phyloP scores from a whole-genome alignment of 202 grass and related monocot species.

The Setaria italica region DNA sequence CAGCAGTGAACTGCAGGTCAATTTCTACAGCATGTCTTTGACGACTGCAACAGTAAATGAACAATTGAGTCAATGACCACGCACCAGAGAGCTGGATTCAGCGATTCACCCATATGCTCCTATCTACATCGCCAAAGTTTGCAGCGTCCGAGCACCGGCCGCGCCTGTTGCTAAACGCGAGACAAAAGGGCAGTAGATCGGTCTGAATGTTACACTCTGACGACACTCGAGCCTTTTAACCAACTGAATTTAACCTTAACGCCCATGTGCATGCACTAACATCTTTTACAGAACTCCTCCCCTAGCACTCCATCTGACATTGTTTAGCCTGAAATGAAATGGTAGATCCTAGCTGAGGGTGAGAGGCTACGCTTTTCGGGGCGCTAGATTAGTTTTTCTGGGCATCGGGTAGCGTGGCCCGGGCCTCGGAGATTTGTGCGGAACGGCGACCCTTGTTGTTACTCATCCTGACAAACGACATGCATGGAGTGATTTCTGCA shows the following conservation, averaged over 20 bases:
- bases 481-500: conserved; percentile 31
- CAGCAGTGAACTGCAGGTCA: background rate
- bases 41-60: background rate
- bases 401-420: conserved; percentile 31
- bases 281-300: background rate
- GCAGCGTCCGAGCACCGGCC: background rate
- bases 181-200: background rate
- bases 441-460: conserved; percentile 53
- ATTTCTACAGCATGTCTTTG: conserved; percentile 1
- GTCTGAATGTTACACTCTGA: background rate
- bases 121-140: background rate
- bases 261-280: background rate
- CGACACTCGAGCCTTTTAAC: background rate
- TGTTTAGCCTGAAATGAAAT: background rate
- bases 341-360: background rate
- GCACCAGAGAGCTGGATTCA: background rate
- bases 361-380: background rate
- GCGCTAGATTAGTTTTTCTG: background rate
- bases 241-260: background rate
- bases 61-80: too few relatives aligned
- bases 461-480: conserved; percentile 12
- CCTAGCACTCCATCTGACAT: background rate
- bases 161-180: background rate
- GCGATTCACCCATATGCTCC: background rate
- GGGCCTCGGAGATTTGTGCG: conserved; percentile 37